These are phyloP conservation scores for Arabis alpina DNA, from an alignment of 345 rosid species.

Conservation along the genomic window DNA sequence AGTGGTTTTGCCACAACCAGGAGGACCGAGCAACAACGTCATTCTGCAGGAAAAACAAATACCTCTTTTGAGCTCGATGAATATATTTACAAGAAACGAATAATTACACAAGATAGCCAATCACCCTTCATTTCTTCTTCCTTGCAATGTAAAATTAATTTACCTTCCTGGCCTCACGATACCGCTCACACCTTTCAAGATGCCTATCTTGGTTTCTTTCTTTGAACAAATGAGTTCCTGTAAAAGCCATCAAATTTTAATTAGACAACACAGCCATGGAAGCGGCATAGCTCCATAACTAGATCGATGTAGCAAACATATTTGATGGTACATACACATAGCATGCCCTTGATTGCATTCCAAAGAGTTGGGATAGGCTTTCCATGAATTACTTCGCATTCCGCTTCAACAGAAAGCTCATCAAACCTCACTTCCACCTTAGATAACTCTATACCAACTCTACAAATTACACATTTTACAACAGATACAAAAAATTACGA, in stretches of 20 bases:
- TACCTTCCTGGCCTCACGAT: slow-evolving; percentile 54
- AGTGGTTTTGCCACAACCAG: slow-evolving; percentile 70
- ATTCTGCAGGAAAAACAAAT: slow-evolving; percentile 41
- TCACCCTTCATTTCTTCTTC: neutral
- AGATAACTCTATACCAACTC: slow-evolving; percentile 51
- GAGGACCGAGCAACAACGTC: slow-evolving; percentile 70
- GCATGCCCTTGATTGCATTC: slow-evolving; percentile 41
- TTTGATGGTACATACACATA: slow-evolving; percentile 33
- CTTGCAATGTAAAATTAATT: slow-evolving; percentile 3
- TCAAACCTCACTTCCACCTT: slow-evolving; percentile 51
- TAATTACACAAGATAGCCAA: neutral
- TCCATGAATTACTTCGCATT: slow-evolving; percentile 48
- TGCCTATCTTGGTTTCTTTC: slow-evolving; percentile 48
- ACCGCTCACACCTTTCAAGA: slow-evolving; percentile 66
- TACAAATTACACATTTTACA: slow-evolving; percentile 31
- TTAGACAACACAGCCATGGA: neutral
- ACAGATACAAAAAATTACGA: neutral
- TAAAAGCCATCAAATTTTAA: slow-evolving; percentile 14
- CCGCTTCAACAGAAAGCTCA: slow-evolving; percentile 48
- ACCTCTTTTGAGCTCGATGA: neutral
- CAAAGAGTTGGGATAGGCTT: slow-evolving; percentile 58
- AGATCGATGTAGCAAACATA: neutral
- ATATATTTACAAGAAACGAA: neutral
- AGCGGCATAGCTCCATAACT: neutral
- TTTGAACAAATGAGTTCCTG: slow-evolving; percentile 35